Conservation (phyloP, 495 filamentous ascomycete genomes). For the Paragyromitra xinjiangensis region DNA sequence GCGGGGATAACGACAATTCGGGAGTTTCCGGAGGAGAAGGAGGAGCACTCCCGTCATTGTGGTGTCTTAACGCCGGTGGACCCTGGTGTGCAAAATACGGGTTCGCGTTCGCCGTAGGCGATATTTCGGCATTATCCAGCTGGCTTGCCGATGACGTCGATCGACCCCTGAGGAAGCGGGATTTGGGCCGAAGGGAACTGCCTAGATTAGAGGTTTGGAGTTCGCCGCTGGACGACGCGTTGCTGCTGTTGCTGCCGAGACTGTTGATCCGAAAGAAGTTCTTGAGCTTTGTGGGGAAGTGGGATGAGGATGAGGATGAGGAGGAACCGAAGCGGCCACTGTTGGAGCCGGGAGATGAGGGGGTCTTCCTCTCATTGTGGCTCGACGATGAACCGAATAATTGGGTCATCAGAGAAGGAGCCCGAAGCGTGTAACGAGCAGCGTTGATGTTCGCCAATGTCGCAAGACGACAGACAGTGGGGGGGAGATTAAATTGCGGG, state of each 20-base stretch:
- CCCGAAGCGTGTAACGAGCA: conserved; percentile 30
- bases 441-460: conserved; percentile 46
- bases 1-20: conserved; percentile 48
- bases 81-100: conserved; percentile 98
- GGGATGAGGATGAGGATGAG: conserved; percentile 60
- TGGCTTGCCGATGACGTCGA: conserved; percentile 94
- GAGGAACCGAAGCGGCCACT: conserved; percentile 51
- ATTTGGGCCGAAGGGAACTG: conserved; percentile 61
- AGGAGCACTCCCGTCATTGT: conserved; percentile 93
- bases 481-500: conserved; percentile 23
- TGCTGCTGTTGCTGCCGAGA: conserved; percentile 64
- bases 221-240: conserved; percentile 60
- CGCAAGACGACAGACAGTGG: conserved; percentile 10
- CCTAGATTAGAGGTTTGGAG: conserved; percentile 60
- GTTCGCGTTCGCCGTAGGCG: conserved; percentile 93
- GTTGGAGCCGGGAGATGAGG: conserved; percentile 49
- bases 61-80: conserved; percentile 88
- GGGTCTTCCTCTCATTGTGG: conserved; percentile 55
- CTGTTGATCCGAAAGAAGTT: conserved; percentile 98
- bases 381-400: conserved; percentile 59
- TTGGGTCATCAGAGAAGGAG: conserved; percentile 59
- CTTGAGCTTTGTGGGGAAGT: conserved; percentile 88
- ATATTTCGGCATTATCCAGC: conserved; percentile 88
- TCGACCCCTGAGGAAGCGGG: conserved; percentile 64
- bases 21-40: conserved; percentile 96